Evolutionary conservation across 805 yeast genomes (phyloP).

Genomic region (Spathaspora sp.): DNA sequence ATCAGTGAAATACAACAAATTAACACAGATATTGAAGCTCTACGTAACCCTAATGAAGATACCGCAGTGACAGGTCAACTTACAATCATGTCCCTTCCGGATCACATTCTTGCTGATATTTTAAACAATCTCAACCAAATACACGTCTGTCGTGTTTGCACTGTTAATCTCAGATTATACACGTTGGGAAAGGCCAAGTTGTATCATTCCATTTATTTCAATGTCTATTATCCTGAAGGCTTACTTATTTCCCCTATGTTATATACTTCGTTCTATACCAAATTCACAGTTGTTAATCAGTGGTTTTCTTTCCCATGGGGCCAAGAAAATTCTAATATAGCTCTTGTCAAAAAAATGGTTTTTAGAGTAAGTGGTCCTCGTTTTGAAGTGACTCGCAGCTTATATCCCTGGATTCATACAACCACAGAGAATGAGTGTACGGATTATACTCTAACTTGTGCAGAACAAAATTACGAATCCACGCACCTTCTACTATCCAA

Average conservation of each 20-base stretch:
- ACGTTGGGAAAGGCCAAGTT: not conserved
- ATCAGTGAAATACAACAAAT: not conserved
- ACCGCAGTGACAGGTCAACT: not conserved
- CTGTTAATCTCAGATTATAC: not conserved
- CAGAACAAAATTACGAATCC: not conserved
- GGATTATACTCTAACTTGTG: not conserved
- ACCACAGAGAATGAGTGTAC: not conserved
- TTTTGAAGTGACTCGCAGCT: not conserved
- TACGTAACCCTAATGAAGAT: not conserved
- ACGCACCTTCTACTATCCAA: not conserved
- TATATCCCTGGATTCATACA: not conserved
- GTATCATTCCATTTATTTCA: not conserved
- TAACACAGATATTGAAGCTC: not conserved
- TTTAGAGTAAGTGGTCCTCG: not conserved
- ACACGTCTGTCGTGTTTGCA: not conserved
- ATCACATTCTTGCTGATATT: not conserved
- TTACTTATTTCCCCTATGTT: not conserved
- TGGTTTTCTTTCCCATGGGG: not conserved
- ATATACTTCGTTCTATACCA: not conserved
- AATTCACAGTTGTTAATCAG: not conserved
- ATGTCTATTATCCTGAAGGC: not conserved
- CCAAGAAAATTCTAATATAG: not conserved
- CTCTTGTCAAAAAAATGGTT: not conserved
- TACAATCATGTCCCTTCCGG: not conserved
- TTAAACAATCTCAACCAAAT: not conserved